Base-by-base conservation (phyloP, 805 yeast genomes). In the Starmerella apicola region DNA sequence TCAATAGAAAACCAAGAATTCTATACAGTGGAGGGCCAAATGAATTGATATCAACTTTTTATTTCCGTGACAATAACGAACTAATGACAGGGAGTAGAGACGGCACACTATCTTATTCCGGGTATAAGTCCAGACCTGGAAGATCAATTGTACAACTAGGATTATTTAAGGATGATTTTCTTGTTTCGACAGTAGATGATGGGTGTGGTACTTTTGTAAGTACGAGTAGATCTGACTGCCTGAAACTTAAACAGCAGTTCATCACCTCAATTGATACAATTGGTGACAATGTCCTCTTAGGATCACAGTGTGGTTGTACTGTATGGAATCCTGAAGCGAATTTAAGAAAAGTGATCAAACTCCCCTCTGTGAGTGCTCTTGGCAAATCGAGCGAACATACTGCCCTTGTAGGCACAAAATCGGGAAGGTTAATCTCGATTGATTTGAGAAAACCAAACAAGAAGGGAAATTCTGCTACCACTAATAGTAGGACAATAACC, bases 101-200 rank as follows among this genome's bases (percentile, higher is more conserved):
- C 22, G 48, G 48, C 15, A 24, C 28, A 16, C 13, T 44, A 10
- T 30, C 45, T 2, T 3, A 26, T 13, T 31, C 31, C 5, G 29
- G 21, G 6, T 16, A 18, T 31, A 16, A 17, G 6, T 23, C 36
- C 22, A 16, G 24, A 18, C 4, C 5, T 2, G 41, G 45, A 29
- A 38, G 43, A 10, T 38, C 48, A 6, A 36, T 42, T 27, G 37
- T 39, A 10, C 38, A 29, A 4, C 9, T 36, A 12, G 23, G 18
- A 6, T 15, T 5, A 9, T 5, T n/a, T 6, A 16, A 10, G 3
- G 23, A 17, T 10, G 21, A 9, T 16, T 9, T 27, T 4, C 38
- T 31, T 4, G 41, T 32, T 6, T 43, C 41, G 15, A 45, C 43
- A 6, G 48, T 44, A 10, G 43, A 41, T 25, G 12, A 38, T 20